These are phyloP conservation scores for Neofusicoccum umdonicola DNA, from an alignment of 2,329 filamentous ascomycete species.

Conservation along the genomic window DNA sequence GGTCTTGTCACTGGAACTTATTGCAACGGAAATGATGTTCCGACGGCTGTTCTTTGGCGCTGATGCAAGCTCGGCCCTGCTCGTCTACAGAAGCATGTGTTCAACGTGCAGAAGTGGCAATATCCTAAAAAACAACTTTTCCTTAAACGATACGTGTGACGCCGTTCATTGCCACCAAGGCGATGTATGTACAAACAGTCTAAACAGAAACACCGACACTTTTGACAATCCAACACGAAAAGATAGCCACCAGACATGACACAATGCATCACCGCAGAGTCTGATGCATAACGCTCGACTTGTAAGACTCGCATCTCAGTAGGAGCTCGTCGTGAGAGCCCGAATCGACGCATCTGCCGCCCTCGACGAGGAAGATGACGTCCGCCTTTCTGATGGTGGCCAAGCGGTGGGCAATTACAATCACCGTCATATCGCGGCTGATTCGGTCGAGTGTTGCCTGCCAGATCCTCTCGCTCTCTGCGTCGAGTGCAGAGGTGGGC, in stretches of 20 bases:
- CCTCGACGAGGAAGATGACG: constrained; percentile 44
- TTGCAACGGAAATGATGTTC: too few species aligned
- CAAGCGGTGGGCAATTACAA: constrained; percentile 47
- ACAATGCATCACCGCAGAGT: constrained; percentile 31
- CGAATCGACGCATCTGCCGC: constrained; percentile 48
- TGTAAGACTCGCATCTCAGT: constrained; percentile 49
- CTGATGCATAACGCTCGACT: constrained; percentile 51
- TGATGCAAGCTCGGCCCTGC: too few species aligned
- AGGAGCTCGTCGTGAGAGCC: constrained; percentile 52
- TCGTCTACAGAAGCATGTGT: too few species aligned
- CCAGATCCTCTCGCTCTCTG: constrained; percentile 41
- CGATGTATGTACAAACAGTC: not conserved
- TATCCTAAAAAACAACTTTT: too few species aligned
- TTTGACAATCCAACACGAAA: too few species aligned
- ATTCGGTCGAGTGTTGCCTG: constrained; percentile 38
- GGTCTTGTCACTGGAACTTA: too few species aligned
- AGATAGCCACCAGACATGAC: too few species aligned
- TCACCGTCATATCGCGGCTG: constrained; percentile 38
- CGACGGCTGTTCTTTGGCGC: too few species aligned
- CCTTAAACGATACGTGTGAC: too few species aligned
- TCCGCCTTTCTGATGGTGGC: constrained; percentile 43
- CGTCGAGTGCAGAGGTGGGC: constrained; percentile 43
- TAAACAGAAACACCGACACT: too few species aligned
- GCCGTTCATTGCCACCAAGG: too few species aligned
- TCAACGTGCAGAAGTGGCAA: too few species aligned